Evolutionary conservation across 108 stramenopile species (phyloP), one percentile per base, ranked within the genome.

Genomic region (Cyclotella atomus): DNA sequence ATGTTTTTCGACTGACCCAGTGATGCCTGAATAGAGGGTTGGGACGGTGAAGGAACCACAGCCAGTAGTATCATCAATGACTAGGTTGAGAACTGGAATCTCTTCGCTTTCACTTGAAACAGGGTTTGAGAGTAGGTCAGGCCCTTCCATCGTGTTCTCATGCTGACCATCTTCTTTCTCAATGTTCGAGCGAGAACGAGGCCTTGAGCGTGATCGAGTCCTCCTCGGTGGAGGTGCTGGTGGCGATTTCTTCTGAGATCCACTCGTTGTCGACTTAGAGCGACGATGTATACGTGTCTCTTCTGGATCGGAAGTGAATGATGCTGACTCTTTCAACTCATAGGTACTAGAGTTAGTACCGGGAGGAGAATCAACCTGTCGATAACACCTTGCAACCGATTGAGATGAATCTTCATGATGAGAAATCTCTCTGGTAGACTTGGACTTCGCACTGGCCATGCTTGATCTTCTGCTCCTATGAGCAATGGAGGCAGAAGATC

Each of bases 61-160:
- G 27, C 66, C 66, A 3, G 41, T 46, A 27, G 56, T 59, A 41
- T 68, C 66, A 4, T 68, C 66, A 15, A 68, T 68, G 33, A 68
- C 35, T 12, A 68, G 66, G 52, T 68, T 68, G 20, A 68, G 41
- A 3, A 36, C 30, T 36, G 66, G 52, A 19, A 33, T 5, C 10
- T 49, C 35, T 3, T 61, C 38, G 36, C 4, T 61, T 7, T 24
- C 23, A 9, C 28, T 43, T 21, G 38, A 23, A 19, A 32, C 16
- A 6, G 60, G 60, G 41, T 41, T 36, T 5, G 60, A 61, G 35
- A 61, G 60, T 21, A 61, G 12, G 20, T 41, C 23, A 36, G 1
- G n/a, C 0, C 21, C 56, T 21, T 27, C 38, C 9, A 27, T n/a
- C n/a, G n/a, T 38, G 21, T 61, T 36, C 9, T 38, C 25, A 21